Conservation (phyloP, 257 asterid genomes). For the Solanum verrucosum region DNA sequence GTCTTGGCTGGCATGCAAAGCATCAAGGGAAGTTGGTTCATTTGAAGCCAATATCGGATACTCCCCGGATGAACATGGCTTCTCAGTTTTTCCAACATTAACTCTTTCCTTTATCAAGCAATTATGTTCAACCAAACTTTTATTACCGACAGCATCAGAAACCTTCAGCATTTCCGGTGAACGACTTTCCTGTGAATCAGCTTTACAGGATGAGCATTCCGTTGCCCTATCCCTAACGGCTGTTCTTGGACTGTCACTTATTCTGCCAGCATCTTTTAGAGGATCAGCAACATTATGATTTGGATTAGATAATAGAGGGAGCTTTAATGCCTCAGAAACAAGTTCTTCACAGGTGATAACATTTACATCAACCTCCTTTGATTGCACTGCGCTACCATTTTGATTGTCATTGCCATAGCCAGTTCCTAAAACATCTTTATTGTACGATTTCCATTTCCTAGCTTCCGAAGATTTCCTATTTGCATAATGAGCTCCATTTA, state of each 20-base stretch:
- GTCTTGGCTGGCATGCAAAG: conserved; percentile 32
- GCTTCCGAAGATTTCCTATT: conserved; percentile 29
- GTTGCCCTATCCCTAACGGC: conserved; percentile 14
- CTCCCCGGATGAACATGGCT: conserved; percentile 25
- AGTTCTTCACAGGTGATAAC: conserved; percentile 52
- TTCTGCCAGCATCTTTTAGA: conserved; percentile 21
- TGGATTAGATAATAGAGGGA: conserved; percentile 62
- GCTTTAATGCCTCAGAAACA: conserved; percentile 62
- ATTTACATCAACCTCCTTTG: conserved; percentile 44
- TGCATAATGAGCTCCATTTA: conserved; percentile 38
- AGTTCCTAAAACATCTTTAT: conserved; percentile 17
- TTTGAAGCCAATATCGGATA: conserved; percentile 29
- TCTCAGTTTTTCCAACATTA: conserved; percentile 24
- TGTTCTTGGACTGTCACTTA: conserved; percentile 3
- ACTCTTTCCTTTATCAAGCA: conserved; percentile 31
- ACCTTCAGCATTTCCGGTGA: conserved; percentile 33
- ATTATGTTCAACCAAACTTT: conserved; percentile 20
- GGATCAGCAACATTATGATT: conserved; percentile 18
- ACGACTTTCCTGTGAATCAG: conserved; percentile 42
- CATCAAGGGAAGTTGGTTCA: conserved; percentile 39
- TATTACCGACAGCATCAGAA: conserved; percentile 28
- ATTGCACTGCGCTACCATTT: conserved; percentile 18
- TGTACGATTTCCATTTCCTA: conserved; percentile 30
- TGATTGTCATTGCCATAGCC: conserved; percentile 9
- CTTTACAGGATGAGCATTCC: conserved; percentile 29